These are phyloP conservation scores for Astrothelium subdiscretum DNA, from an alignment of 495 filamentous ascomycete species.

Conservation along the genomic window DNA sequence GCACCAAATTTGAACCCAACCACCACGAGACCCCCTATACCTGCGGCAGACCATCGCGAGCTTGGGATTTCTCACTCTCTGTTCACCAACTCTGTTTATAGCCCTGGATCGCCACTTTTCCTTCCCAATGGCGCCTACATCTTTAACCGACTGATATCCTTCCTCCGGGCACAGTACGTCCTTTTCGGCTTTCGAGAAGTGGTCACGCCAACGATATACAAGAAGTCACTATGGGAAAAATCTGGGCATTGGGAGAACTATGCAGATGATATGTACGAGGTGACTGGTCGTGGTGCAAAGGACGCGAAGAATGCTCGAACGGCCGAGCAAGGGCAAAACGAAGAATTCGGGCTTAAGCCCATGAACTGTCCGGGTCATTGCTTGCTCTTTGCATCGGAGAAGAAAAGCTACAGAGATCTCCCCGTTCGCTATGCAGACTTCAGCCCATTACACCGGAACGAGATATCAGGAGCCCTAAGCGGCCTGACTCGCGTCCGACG, in stretches of 20 bases:
- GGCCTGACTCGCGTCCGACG: slow-evolving; percentile 78
- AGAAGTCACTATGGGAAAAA: slow-evolving; percentile 75
- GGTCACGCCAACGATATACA: slow-evolving; percentile 88
- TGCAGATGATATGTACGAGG: slow-evolving; percentile 89
- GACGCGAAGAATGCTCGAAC: slow-evolving; percentile 24
- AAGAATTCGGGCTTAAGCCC: slow-evolving; percentile 83
- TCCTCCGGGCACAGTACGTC: slow-evolving; percentile 77
- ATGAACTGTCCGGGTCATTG: slow-evolving; percentile 98
- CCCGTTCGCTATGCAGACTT: slow-evolving; percentile 91
- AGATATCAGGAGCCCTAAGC: slow-evolving; percentile 72
- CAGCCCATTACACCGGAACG: slow-evolving; percentile 82
- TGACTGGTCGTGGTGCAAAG: slow-evolving; percentile 50
- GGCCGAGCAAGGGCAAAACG: slow-evolving; percentile 45
- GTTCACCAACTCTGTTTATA: slow-evolving; percentile 66
- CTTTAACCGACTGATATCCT: slow-evolving; percentile 76
- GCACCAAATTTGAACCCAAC: slow-evolving; percentile 14
- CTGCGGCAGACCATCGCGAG: slow-evolving; percentile 53
- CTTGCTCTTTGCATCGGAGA: slow-evolving; percentile 65
- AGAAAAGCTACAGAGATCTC: slow-evolving; percentile 66
- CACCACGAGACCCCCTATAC: slow-evolving; percentile 15
- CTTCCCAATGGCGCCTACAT: slow-evolving; percentile 75
- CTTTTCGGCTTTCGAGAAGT: slow-evolving; percentile 87
- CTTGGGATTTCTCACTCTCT: slow-evolving; percentile 62
- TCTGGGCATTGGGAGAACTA: slow-evolving; percentile 93
- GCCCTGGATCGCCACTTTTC: slow-evolving; percentile 81